A percentile compares a stretch with the other conserved stretches of the same genome.
These are phyloP conservation scores for Irpex lacteus DNA, from an alignment of 1,284 basidiomycete species.

Conservation along the genomic window DNA sequence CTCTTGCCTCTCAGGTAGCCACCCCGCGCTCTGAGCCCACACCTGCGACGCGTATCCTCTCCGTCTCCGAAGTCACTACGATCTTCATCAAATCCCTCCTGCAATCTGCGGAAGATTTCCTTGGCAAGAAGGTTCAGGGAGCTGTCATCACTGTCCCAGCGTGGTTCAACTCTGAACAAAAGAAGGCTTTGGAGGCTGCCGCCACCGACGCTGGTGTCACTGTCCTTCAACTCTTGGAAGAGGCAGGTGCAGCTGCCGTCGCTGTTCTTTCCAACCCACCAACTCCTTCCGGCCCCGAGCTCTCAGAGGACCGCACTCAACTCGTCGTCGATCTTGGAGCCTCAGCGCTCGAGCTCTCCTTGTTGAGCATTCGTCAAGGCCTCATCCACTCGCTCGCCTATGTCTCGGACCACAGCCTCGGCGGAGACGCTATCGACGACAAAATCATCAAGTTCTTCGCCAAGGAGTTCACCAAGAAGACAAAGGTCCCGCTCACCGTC, in stretches of 20 bases:
- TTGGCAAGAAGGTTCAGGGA: constrained; percentile 80
- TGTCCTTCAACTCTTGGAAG: constrained; percentile 85
- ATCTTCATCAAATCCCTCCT: constrained; percentile 87
- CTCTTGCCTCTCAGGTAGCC: constrained; percentile 65
- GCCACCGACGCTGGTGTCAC: constrained; percentile 81
- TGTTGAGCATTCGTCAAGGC: constrained; percentile 68
- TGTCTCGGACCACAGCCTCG: constrained; percentile 43
- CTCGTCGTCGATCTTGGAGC: constrained; percentile 73
- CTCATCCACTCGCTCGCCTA: constrained; percentile 57
- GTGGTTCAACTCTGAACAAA: constrained; percentile 72
- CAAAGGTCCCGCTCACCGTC: constrained; percentile 73
- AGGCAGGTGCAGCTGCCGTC: constrained; percentile 76
- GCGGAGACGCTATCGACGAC: constrained; percentile 73
- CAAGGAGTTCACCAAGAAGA: constrained; percentile 98
- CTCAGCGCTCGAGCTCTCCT: constrained; percentile 57
- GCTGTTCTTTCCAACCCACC: constrained; percentile 46
- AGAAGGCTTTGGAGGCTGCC: constrained; percentile 69
- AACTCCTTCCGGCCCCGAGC: constrained; percentile 40
- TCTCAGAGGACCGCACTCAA: constrained; percentile 58
- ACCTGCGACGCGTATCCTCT: constrained; percentile 72
- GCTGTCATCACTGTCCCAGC: constrained; percentile 85
- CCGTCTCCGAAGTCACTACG: constrained; percentile 82
- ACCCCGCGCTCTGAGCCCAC: constrained; percentile 75
- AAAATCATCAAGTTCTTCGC: constrained; percentile 90
- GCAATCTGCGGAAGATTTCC: constrained; percentile 89